These are phyloP conservation scores for Parafenestella ontariensis DNA, from an alignment of 2,329 filamentous ascomycete genomes.

Conservation along the genomic window DNA sequence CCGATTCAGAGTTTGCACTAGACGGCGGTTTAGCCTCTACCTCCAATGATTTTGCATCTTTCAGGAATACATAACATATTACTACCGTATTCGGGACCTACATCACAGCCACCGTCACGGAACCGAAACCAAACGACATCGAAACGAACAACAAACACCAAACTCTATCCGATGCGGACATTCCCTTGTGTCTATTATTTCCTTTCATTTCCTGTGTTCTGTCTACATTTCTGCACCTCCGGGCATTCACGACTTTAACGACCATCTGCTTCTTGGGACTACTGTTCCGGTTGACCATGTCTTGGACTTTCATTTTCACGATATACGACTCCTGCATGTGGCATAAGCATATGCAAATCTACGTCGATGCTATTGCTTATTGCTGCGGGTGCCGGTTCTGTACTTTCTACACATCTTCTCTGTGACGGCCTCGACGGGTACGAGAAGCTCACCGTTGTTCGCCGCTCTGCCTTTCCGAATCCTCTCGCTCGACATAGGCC, in stretches of 20 bases:
- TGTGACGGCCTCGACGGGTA: slow-evolving; percentile 27
- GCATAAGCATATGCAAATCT: slow-evolving; percentile 40
- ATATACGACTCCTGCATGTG: slow-evolving; percentile 48
- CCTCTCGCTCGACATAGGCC: slow-evolving; percentile 15
- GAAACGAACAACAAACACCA: slow-evolving; percentile 6
- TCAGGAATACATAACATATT: slow-evolving; percentile 17
- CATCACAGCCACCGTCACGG: slow-evolving; percentile 57
- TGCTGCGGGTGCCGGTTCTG: slow-evolving; percentile 44
- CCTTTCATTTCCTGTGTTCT: slow-evolving; percentile 41
- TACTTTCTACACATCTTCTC: slow-evolving; percentile 44
- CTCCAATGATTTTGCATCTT: slow-evolving; percentile 24
- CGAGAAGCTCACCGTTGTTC: slow-evolving; percentile 21
- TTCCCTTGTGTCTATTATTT: slow-evolving; percentile 44
- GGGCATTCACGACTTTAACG: slow-evolving; percentile 48
- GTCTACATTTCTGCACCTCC: slow-evolving; percentile 37
- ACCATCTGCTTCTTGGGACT: slow-evolving; percentile 37
- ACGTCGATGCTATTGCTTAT: slow-evolving; percentile 33
- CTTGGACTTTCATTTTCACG: slow-evolving; percentile 40
- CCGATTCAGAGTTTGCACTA: slow-evolving; percentile 30
- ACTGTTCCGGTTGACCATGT: slow-evolving; percentile 30
- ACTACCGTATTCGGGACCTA: slow-evolving; percentile 58
- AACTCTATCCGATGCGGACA: slow-evolving; percentile 18
- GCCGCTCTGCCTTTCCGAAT: slow-evolving; percentile 24
- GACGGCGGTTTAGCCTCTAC: slow-evolving; percentile 28
- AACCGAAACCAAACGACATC: slow-evolving; percentile 5